phyloP scores from a whole-genome alignment of 768 basidiomycete species.

The Calocybe indica region DNA sequence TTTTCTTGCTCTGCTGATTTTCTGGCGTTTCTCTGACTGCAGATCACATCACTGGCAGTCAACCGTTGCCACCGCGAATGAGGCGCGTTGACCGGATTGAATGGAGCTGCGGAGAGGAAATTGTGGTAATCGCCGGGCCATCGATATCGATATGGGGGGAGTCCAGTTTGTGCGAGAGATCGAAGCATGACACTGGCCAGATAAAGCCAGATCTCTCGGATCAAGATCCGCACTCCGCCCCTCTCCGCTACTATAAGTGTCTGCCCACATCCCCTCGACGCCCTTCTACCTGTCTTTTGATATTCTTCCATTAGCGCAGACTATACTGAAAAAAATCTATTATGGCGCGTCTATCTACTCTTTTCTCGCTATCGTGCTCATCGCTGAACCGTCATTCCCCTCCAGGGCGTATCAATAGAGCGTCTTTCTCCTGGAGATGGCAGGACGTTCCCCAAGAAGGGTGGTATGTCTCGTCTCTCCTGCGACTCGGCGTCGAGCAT shows the following conservation, averaged over 20 bases:
- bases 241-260: slow-evolving; percentile 40
- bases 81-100: too few relatives aligned
- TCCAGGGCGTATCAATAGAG: slow-evolving; percentile 69
- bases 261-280: slow-evolving; percentile 15
- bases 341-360: slow-evolving; percentile 27
- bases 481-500: slow-evolving; percentile 6
- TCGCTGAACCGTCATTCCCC: slow-evolving; percentile 7
- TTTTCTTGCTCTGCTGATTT: too few relatives aligned
- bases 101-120: too few relatives aligned
- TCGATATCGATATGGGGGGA: slow-evolving; percentile 8
- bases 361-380: slow-evolving; percentile 11
- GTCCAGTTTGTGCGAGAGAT: slow-evolving; percentile 6
- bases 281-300: slow-evolving; percentile 28
- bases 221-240: slow-evolving; percentile 73
- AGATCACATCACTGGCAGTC: too few relatives aligned
- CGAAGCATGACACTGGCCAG: slow-evolving; percentile 20
- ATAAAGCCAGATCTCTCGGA: slow-evolving; percentile 46
- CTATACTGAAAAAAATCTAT: slow-evolving; percentile 5
- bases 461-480: slow-evolving; percentile 45
- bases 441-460: slow-evolving; percentile 54
- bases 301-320: slow-evolving; percentile 20
- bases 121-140: not conserved
- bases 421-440: slow-evolving; percentile 56
- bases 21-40: too few relatives aligned
- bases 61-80: too few relatives aligned